Base-by-base conservation (phyloP, 768 basidiomycete species). In the Hygrophorus pudorinus region DNA sequence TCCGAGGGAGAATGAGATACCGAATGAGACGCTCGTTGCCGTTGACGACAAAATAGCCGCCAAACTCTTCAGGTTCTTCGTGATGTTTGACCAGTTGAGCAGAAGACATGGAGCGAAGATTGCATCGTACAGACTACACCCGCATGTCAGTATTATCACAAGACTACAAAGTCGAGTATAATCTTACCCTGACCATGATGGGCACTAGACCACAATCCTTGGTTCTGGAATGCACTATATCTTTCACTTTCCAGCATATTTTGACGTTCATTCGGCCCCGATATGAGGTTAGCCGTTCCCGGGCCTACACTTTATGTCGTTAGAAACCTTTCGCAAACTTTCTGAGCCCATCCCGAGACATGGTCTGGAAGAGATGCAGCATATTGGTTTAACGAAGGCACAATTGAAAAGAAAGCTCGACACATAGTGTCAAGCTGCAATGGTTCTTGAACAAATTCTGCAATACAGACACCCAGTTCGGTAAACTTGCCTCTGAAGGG, bases 21-120 rank as follows among this genome's bases (percentile, higher is more conserved):
- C 96, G 90, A 53, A 99, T 93, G 50, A 99, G 78, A 66, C 92
- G 90, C 66, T 99, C 96, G 65, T 97, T 98, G 49, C 96, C 96
- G 61, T 99, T 99, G 63, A 99, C 81, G 58, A 99, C 78, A 59
- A 99, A 99, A 65, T 99, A 98, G 21, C 94, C 96, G 42, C 96
- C 96, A 57, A 97, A 97, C 62, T 98, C 96, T 65, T 96, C 91
- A 1, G 96, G 82, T 56, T 99, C 96, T 71, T 99, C 96, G 59
- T 94, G 85, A 49, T 83, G 82, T 45, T 70, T 67, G 45, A 98
- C 90, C 36, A 99, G 80, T 37, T 90, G 84, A 7, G 84, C 75
- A 7, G 94, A 86, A 2, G 90, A 78, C 62, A 96, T 73, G 28
- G 73, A 73, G 36, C 81, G 81, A n/a, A 98, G 64, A 62, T 97